Evolutionary conservation across 306 rosid genomes (phyloP).

Genomic region (Abrus precatorius): DNA sequence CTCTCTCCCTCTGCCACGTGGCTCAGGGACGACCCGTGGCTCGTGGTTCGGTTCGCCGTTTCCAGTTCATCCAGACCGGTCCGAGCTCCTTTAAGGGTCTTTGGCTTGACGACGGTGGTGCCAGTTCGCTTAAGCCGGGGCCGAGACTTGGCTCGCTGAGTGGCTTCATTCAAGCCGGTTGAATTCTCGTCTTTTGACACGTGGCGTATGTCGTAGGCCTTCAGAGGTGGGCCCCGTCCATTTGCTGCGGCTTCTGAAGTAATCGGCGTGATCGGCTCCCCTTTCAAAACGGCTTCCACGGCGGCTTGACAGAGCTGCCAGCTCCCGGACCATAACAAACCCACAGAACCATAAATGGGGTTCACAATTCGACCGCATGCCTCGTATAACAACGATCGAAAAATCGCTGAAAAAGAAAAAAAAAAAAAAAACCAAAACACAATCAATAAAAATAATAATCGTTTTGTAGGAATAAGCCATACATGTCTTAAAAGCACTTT

Average conservation of each 20-base stretch:
- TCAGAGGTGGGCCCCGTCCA: conserved; percentile 76
- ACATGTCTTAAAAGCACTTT: no score
- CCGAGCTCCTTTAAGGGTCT: conserved; percentile 21
- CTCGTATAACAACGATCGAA: conserved; percentile 87
- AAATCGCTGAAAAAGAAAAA: conserved; percentile 64
- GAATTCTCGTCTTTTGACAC: conserved; percentile 77
- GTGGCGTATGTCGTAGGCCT: conserved; percentile 90
- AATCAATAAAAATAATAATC: neutral
- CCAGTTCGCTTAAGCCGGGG: conserved; percentile 57
- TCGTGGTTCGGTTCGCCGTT: conserved; percentile 55
- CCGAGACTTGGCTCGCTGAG: conserved; percentile 57
- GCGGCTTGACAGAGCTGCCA: conserved; percentile 97
- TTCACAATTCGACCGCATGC: conserved; percentile 94
- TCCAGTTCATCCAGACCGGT: conserved; percentile 6
- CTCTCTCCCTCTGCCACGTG: conserved; percentile 72
- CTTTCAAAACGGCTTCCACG: conserved; percentile 92
- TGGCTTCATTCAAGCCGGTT: conserved; percentile 49
- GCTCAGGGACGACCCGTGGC: conserved; percentile 81
- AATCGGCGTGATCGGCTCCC: conserved; percentile 79
- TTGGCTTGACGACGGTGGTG: conserved; percentile 50
- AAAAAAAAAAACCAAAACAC: neutral
- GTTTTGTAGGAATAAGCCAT: no score
- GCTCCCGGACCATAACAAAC: conserved; percentile 92
- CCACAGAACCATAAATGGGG: conserved; percentile 95
- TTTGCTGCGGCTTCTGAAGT: conserved; percentile 69